Conservation (phyloP, 768 basidiomycete genomes). For the Collybiopsis confluens region DNA sequence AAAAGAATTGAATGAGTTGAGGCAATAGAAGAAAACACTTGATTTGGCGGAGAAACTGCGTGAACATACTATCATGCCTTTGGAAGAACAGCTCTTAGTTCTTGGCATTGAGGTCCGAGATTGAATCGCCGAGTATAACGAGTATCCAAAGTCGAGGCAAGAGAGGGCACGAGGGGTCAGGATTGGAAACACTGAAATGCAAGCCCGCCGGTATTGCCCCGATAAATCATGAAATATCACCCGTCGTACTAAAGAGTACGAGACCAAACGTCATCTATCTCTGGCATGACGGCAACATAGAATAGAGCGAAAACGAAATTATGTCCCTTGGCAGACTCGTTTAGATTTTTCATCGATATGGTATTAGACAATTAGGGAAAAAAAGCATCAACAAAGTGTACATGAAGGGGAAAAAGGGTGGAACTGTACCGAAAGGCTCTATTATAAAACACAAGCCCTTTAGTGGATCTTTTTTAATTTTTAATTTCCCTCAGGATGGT, state of each 20-base stretch:
- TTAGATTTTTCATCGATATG: not conserved
- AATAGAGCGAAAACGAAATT: too few relatives aligned
- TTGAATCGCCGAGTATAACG: too few relatives aligned
- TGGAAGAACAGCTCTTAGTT: not conserved
- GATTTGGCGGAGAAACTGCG: slow-evolving; percentile 4
- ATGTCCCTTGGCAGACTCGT: too few relatives aligned
- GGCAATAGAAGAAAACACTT: not conserved
- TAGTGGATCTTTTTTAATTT: too few relatives aligned
- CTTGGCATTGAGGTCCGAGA: too few relatives aligned
- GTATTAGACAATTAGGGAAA: not conserved
- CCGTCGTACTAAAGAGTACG: too few relatives aligned
- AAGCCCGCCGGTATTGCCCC: slow-evolving; percentile 1
- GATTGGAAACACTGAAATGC: not conserved
- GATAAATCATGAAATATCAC: not conserved
- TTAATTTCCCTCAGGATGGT: too few relatives aligned
- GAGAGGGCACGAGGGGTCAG: not conserved
- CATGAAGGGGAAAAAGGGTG: not conserved
- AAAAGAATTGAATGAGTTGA: not conserved
- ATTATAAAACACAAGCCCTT: not conserved
- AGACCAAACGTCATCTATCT: not conserved
- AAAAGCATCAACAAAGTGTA: not conserved
- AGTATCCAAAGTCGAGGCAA: too few relatives aligned
- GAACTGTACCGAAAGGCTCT: not conserved
- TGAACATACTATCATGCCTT: not conserved
- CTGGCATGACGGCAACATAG: too few relatives aligned